Evolutionary conservation across 2,329 filamentous ascomycete species (phyloP).

Genomic region (Aspergillus ruber): DNA sequence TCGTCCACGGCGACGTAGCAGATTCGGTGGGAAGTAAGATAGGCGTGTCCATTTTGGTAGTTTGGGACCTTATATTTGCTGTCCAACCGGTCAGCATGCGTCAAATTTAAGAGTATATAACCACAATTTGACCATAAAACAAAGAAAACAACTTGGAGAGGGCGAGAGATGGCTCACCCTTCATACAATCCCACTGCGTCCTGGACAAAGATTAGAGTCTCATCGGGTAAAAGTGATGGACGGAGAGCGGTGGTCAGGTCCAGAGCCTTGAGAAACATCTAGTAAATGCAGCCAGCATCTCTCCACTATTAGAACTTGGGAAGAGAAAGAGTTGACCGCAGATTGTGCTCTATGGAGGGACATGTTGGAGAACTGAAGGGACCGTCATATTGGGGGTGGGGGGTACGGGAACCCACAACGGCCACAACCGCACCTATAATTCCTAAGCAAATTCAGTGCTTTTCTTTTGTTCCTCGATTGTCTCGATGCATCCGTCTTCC

Average conservation of each 20-base stretch:
- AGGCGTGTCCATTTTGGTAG: constrained; percentile 92
- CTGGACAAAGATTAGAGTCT: constrained; percentile 92
- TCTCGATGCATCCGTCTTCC: not conserved
- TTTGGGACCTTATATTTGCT: constrained; percentile 94
- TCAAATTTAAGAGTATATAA: constrained; percentile 1
- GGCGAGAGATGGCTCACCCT: constrained; percentile 59
- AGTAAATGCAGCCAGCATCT: constrained; percentile 43
- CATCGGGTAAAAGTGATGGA: constrained; percentile 85
- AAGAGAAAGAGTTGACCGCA: constrained; percentile 5
- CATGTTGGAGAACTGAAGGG: not conserved
- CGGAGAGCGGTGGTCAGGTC: constrained; percentile 94
- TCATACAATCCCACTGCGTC: constrained; percentile 96
- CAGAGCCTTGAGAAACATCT: constrained; percentile 95
- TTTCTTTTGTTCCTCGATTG: not conserved
- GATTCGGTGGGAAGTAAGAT: constrained; percentile 88
- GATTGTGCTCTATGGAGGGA: not conserved
- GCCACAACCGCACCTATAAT: not conserved
- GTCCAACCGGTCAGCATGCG: constrained; percentile 11
- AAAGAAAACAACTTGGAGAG: not conserved
- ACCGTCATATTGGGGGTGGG: not conserved
- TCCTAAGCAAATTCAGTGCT: not conserved
- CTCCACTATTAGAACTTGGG: constrained; percentile 6
- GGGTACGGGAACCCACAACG: constrained; percentile 1
- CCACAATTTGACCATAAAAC: not conserved
- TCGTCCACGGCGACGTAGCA: constrained; percentile 91